Conservation (phyloP, 257 asterid species). For the Scutellaria barbata region DNA sequence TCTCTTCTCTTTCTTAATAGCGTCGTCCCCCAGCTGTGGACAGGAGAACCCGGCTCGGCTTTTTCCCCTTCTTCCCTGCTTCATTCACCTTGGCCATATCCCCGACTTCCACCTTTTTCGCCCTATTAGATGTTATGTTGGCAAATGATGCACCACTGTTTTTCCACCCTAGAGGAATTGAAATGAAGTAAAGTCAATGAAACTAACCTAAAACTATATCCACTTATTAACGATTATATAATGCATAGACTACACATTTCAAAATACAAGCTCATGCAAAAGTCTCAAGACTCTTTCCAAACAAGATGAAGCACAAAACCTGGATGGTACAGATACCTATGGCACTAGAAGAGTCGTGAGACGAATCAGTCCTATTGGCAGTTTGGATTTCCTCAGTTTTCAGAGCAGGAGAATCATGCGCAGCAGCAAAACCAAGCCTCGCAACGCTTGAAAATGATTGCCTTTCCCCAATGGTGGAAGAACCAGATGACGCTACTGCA, state of each 20-base stretch:
- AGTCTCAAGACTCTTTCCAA: not conserved
- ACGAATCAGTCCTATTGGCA: conserved; percentile 34
- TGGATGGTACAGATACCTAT: conserved; percentile 41
- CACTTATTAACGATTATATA: not conserved
- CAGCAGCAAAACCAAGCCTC: conserved; percentile 95
- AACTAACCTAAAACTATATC: not conserved
- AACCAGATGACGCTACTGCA: conserved; percentile 57
- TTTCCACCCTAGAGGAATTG: conserved; percentile 46
- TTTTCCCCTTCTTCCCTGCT: conserved; percentile 76
- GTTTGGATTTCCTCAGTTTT: conserved; percentile 46
- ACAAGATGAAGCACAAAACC: conserved; percentile 4
- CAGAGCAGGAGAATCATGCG: conserved; percentile 76
- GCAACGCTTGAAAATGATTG: conserved; percentile 80
- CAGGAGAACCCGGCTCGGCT: conserved; percentile 65
- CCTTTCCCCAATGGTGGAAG: conserved; percentile 58
- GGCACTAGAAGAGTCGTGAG: conserved; percentile 47
- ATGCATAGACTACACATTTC: not conserved
- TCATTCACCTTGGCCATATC: conserved; percentile 48
- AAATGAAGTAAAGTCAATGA: not conserved
- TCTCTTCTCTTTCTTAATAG: conserved; percentile 42
- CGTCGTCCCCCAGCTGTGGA: conserved; percentile 93
- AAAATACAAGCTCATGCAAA: not conserved
- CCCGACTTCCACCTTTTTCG: conserved; percentile 48
- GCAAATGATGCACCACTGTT: conserved; percentile 62
- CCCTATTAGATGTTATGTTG: conserved; percentile 64